Evolutionary conservation across 495 filamentous ascomycete species (phyloP).

Genomic region (Daldinia childiae): DNA sequence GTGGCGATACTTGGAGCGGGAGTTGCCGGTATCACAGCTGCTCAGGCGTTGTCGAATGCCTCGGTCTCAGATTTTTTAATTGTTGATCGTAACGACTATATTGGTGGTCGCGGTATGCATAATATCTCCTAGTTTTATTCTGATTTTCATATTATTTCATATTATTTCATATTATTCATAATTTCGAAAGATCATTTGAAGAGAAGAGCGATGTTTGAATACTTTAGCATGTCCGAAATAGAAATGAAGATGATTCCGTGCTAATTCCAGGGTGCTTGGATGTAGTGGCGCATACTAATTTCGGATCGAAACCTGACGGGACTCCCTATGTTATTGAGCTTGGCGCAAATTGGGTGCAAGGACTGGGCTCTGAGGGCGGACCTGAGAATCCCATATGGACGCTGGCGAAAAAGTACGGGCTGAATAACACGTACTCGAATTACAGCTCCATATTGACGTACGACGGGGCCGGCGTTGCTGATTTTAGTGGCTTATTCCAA

Average conservation of each 20-base stretch:
- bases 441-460: conserved; percentile 70
- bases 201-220: background rate
- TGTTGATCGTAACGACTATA: conserved; percentile 70
- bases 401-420: conserved; percentile 69
- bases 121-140: background rate
- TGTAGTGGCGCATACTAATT: conserved; percentile 59
- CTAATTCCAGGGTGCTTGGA: conserved; percentile 13
- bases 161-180: background rate
- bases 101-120: conserved; percentile 64
- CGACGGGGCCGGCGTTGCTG: conserved; percentile 61
- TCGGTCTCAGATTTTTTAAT: conserved; percentile 75
- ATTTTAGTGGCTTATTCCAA: conserved; percentile 63
- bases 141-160: conserved; percentile 50
- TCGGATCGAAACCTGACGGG: conserved; percentile 63
- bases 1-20: conserved; percentile 66
- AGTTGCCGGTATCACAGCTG: conserved; percentile 75
- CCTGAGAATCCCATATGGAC: conserved; percentile 77
- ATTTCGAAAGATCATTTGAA: background rate
- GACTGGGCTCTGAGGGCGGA: conserved; percentile 64
- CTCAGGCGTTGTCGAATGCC: conserved; percentile 71
- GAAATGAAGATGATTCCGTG: background rate
- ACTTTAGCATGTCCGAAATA: background rate
- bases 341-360: conserved; percentile 80
- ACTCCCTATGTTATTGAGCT: conserved; percentile 70
- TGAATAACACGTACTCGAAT: conserved; percentile 71